These are phyloP conservation scores for Exophiala sideris DNA, from an alignment of 2,329 filamentous ascomycete species.

Conservation along the genomic window DNA sequence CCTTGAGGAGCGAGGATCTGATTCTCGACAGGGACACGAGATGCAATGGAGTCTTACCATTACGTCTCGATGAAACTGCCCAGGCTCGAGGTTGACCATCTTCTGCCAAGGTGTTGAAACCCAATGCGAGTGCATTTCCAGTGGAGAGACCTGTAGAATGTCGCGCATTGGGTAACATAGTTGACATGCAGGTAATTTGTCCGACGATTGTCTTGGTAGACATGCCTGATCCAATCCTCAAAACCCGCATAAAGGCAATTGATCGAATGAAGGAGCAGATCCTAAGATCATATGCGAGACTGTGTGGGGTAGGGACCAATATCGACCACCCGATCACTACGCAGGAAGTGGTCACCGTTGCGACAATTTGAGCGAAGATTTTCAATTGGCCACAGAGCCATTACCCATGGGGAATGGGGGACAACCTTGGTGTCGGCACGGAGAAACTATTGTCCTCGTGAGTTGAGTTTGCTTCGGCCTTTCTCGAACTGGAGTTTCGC, in stretches of 20 bases:
- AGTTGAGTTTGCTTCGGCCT: conserved; percentile 4
- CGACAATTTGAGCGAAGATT: conserved; percentile 17
- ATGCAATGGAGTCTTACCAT: too few species aligned
- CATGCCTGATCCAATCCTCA: conserved; percentile 3
- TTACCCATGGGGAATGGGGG: neutral
- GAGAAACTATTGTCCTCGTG: conserved; percentile 19
- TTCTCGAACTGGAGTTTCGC: conserved; percentile 9
- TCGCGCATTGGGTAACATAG: neutral
- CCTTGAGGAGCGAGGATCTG: too few species aligned
- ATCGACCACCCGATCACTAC: neutral
- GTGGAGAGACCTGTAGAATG: too few species aligned
- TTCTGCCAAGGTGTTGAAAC: too few species aligned
- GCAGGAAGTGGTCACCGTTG: neutral
- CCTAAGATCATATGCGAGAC: too few species aligned
- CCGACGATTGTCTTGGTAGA: conserved; percentile 4
- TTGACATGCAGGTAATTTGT: conserved; percentile 5
- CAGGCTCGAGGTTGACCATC: too few species aligned
- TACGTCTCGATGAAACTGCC: too few species aligned
- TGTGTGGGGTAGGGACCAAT: too few species aligned
- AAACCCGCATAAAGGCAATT: neutral
- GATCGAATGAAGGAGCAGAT: neutral
- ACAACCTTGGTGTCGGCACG: conserved; percentile 10
- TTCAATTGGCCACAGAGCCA: conserved; percentile 7
- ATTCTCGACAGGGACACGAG: too few species aligned
- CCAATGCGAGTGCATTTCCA: too few species aligned